Conservation (phyloP, 1,139 yeast genomes). For the Insectozyma bohioensis region DNA sequence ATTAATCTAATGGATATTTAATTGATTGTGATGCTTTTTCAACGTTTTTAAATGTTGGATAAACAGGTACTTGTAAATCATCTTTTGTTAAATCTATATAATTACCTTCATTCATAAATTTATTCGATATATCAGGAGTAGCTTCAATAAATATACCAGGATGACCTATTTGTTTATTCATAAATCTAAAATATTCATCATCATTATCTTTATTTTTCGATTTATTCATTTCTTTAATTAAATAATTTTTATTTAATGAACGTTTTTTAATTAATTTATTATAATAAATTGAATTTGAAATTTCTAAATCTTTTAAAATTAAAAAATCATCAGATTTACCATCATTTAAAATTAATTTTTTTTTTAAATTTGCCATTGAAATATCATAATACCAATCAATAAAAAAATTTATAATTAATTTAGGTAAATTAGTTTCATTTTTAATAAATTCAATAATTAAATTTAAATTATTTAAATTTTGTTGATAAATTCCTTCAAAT, state of each 20-base stretch:
- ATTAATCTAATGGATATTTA: constrained; percentile 25
- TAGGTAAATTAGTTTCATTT: constrained; percentile 46
- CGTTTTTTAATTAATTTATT: constrained; percentile 26
- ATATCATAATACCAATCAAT: constrained; percentile 22
- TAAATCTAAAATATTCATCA: constrained; percentile 33
- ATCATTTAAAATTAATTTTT: constrained; percentile 13
- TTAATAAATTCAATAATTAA: constrained; percentile 45
- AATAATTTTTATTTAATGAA: constrained; percentile 22
- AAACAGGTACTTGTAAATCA: constrained; percentile 29
- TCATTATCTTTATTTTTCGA: constrained; percentile 14
- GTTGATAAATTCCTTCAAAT: constrained; percentile 44
- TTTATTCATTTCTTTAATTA: constrained; percentile 15
- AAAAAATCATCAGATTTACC: constrained; percentile 22
- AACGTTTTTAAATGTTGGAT: constrained; percentile 61
- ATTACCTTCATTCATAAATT: constrained; percentile 28
- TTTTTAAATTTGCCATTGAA: constrained; percentile 25
- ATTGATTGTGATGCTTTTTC: constrained; percentile 53
- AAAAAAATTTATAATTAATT: constrained; percentile 42
- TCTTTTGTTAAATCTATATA: constrained; percentile 24
- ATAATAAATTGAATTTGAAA: constrained; percentile 27
- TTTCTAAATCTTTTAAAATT: constrained; percentile 23
- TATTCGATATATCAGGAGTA: constrained; percentile 57
- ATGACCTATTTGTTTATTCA: constrained; percentile 54
- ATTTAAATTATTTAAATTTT: constrained; percentile 44
- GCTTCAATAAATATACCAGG: constrained; percentile 55